Evolutionary conservation across 768 basidiomycete genomes (phyloP), one percentile per base, ranked within the genome.

Genomic region (Stropharia rugosoannulata): DNA sequence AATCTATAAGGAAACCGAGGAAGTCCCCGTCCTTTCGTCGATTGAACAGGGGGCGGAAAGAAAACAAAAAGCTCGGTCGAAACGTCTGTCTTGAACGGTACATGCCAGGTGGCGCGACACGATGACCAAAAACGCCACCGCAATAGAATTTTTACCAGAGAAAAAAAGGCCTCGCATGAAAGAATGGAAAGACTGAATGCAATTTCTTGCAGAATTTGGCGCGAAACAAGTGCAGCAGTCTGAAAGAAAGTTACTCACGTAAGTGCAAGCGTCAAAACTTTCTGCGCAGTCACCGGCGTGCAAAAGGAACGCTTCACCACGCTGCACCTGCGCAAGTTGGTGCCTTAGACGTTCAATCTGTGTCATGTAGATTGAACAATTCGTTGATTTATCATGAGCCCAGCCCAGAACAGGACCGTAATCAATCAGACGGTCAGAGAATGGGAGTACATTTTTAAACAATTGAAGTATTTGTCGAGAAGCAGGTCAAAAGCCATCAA

Each of bases 241-340:
- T 32, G 29, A 3, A 27, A 22, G 43, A 45, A 25, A 18, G 22
- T 36, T 10, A 76, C 81, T 63, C 66, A 92, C 91, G 59, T 92
- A 84, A 0, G 90, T 93, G 68, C 93, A 95, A 0, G 92, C 93
- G 62, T 91, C 89, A 64, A 96, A 95, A 68, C 91, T 89, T 70
- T 95, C 93, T n/a, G 93, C 95, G 64, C 97, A 99, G 66, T 99
- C 97, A 2, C 97, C 97, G 0, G 97, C 97, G 59, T 99, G 97
- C 2, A 99, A 80, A 37, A 99, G 78, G 72, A 99, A 98, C 0
- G 93, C 94, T 64, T 95, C 85, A 59, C 93, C 91, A 16, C 79
- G 79, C 62, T 97, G 89, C 2, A 95, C 94, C 36, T 84, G 84
- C 35, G 79, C 74, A 16, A 98, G 76, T 59, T 95, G 93, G 66